A percentile compares a stretch with the other conserved stretches of the same genome.
These are phyloP conservation scores for Mycena crocata DNA, from an alignment of 768 basidiomycete genomes.

Conservation along the genomic window DNA sequence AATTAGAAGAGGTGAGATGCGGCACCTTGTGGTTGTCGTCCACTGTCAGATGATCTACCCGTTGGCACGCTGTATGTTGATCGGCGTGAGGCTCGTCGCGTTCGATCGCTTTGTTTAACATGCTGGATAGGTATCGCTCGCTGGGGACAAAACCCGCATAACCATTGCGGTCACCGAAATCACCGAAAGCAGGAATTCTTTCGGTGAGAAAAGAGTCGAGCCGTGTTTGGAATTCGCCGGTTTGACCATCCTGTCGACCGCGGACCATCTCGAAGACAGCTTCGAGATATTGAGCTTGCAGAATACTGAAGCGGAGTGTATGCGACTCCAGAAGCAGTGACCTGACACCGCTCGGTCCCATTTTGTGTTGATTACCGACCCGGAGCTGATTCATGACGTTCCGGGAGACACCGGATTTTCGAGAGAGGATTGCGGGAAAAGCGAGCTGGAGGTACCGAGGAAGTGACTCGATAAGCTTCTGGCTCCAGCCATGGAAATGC, in stretches of 20 bases:
- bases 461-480: background rate
- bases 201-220: background rate
- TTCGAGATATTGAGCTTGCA: conserved; percentile 38
- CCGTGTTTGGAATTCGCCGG: background rate
- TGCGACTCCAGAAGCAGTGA: conserved; percentile 37
- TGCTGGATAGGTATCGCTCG: conserved; percentile 33
- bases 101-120: conserved; percentile 41
- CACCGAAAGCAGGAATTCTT: background rate
- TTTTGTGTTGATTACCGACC: conserved; percentile 40
- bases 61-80: conserved; percentile 37
- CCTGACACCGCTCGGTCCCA: conserved; percentile 35
- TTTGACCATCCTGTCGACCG: background rate
- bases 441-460: background rate
- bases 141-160: conserved; percentile 40
- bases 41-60: conserved; percentile 36
- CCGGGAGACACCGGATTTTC: conserved; percentile 11
- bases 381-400: conserved; percentile 29
- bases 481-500: conserved; percentile 33
- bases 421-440: background rate
- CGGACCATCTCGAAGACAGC: conserved; percentile 29
- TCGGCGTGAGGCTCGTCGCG: conserved; percentile 37
- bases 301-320: conserved; percentile 32
- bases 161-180: background rate
- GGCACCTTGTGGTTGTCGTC: conserved; percentile 42
- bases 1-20: no score